Percentiles rank a stretch among this genome's conserved stretches.
Evolutionary conservation across 257 asterid species (phyloP).

Genomic region (Eustoma russellianum): DNA sequence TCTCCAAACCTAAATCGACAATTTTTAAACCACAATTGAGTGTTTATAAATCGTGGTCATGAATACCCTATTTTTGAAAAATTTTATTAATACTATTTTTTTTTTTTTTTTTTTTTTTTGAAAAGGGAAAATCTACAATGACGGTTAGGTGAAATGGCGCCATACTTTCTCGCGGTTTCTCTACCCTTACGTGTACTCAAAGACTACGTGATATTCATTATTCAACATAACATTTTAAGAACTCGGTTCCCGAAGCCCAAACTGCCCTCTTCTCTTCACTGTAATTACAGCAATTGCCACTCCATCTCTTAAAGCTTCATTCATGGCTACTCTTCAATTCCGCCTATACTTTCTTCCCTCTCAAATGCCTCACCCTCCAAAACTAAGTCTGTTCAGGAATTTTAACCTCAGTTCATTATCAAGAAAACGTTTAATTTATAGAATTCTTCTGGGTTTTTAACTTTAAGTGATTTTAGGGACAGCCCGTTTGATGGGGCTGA

Average conservation of each 20-base stretch:
- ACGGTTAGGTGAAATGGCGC: constrained; percentile 21
- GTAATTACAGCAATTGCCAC: constrained; percentile 4
- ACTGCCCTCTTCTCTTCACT: neutral
- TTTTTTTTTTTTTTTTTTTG: no score
- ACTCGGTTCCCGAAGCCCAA: constrained; percentile 2
- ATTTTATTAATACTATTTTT: no score
- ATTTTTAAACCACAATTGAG: no score
- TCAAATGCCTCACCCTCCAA: constrained; percentile 29
- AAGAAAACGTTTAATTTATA: constrained; percentile 20
- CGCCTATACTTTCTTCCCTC: constrained; percentile 18
- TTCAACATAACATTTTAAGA: constrained; percentile 2
- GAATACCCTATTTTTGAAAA: no score
- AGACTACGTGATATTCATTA: neutral
- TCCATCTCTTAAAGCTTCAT: constrained; percentile 2
- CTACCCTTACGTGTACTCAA: constrained; percentile 14
- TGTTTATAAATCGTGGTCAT: no score
- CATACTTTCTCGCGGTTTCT: constrained; percentile 20
- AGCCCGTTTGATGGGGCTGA: neutral
- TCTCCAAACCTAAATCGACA: no score
- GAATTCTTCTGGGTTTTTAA: constrained; percentile 27
- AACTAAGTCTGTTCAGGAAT: constrained; percentile 35
- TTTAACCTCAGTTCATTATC: constrained; percentile 39
- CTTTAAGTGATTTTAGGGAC: constrained; percentile 15
- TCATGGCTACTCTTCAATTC: constrained; percentile 55
- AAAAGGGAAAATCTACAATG: constrained; percentile 7